phyloP scores from a whole-genome alignment of 495 filamentous ascomycete genomes.

The Bacidia rubella region DNA sequence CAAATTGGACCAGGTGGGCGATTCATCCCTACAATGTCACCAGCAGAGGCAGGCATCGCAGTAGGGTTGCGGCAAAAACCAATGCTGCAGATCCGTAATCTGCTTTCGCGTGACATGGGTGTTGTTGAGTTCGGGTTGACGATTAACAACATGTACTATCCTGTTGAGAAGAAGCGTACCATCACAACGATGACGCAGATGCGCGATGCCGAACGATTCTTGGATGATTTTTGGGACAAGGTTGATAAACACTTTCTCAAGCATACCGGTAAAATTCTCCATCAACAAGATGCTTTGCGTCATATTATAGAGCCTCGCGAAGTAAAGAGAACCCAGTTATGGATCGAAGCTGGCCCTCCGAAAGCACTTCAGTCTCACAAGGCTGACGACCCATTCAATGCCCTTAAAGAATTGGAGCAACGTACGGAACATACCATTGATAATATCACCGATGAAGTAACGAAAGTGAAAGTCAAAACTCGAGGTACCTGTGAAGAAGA shows the following conservation, averaged over 20 bases:
- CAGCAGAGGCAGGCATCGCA: neutral
- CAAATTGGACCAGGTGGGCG: no score
- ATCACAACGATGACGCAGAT: slow-evolving; percentile 30
- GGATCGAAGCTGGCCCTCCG: slow-evolving; percentile 22
- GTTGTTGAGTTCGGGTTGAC: slow-evolving; percentile 19
- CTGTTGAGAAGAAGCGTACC: slow-evolving; percentile 33
- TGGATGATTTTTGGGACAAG: slow-evolving; percentile 37
- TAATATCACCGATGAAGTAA: neutral
- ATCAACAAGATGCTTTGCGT: slow-evolving; percentile 10
- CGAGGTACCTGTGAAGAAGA: neutral
- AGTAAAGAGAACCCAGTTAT: slow-evolving; percentile 35
- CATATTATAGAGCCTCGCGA: slow-evolving; percentile 14
- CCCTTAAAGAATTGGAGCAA: neutral
- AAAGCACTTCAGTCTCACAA: neutral
- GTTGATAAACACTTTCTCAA: slow-evolving; percentile 17
- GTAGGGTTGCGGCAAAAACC: neutral
- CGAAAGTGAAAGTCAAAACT: neutral
- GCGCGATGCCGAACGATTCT: slow-evolving; percentile 28
- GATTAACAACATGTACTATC: slow-evolving; percentile 32
- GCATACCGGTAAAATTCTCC: slow-evolving; percentile 9
- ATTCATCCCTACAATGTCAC: no score
- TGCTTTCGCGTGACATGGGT: neutral
- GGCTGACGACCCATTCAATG: neutral
- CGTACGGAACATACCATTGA: neutral
- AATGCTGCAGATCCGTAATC: neutral